Evolutionary conservation across 2,329 filamentous ascomycete genomes (phyloP).

Genomic region (Epichloe glyceriae): DNA sequence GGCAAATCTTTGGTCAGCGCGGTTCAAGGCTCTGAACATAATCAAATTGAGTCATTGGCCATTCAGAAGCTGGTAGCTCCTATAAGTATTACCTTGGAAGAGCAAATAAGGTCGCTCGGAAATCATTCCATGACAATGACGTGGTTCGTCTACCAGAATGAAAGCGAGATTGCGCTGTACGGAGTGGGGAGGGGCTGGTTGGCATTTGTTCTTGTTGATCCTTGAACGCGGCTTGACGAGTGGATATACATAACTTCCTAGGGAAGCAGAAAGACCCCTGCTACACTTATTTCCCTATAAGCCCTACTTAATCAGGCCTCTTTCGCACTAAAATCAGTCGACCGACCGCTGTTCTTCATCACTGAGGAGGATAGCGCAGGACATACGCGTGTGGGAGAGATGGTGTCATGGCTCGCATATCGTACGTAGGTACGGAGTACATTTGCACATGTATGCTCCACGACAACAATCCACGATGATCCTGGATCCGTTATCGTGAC

Average conservation of each 20-base stretch:
- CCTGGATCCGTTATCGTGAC: neutral
- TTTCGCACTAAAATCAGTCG: neutral
- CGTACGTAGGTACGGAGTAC: neutral
- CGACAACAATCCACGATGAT: neutral
- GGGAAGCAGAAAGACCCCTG: neutral
- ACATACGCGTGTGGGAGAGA: neutral
- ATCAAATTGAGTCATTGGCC: neutral
- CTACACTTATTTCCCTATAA: neutral
- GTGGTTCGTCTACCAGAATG: slow-evolving; percentile 1
- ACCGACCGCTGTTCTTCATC: neutral
- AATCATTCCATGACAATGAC: slow-evolving; percentile 5
- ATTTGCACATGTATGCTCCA: neutral
- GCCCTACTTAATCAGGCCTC: no score
- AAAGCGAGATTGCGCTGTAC: slow-evolving; percentile 4
- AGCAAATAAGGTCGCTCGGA: neutral
- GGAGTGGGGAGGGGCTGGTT: neutral
- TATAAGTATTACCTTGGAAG: neutral
- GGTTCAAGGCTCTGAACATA: neutral
- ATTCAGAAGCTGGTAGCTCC: neutral
- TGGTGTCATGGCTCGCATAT: no score
- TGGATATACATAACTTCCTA: neutral
- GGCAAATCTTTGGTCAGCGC: no score
- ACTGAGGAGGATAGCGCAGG: neutral
- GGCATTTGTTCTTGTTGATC: neutral
- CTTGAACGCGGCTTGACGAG: slow-evolving; percentile 1